Evolutionary conservation across 2,329 filamentous ascomycete genomes (phyloP).

Genomic region (Thelonectria blattea): DNA sequence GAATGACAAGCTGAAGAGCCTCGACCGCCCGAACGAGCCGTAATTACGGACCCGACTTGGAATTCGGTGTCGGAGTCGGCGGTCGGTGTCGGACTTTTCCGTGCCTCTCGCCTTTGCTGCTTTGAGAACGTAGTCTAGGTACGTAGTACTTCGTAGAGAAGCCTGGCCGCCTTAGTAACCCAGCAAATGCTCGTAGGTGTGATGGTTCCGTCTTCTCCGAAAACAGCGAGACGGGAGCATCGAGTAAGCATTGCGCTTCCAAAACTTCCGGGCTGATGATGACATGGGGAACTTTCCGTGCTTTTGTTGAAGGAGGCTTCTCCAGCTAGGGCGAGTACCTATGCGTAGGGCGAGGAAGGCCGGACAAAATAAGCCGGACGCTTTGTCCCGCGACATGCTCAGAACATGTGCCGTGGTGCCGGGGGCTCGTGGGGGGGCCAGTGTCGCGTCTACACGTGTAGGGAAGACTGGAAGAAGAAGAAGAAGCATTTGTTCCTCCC

Average conservation of each 20-base stretch:
- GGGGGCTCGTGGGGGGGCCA: constrained; percentile 7
- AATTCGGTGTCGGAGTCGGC: constrained; percentile 23
- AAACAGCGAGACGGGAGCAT: too few species aligned
- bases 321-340: background rate
- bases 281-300: background rate
- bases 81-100: constrained; percentile 24
- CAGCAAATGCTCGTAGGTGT: too few species aligned
- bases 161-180: too few species aligned
- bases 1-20: background rate
- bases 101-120: background rate
- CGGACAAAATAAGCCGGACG: constrained; percentile 20
- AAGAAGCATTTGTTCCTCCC: too few species aligned
- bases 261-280: background rate
- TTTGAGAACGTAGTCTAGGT: too few species aligned
- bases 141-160: too few species aligned
- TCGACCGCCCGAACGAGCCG: constrained; percentile 31
- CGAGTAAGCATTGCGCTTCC: background rate
- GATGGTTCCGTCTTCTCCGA: too few species aligned
- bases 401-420: background rate
- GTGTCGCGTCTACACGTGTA: constrained; percentile 15
- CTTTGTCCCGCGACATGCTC: background rate
- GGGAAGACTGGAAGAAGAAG: background rate
- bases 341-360: background rate
- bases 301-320: background rate
- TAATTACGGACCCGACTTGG: constrained; percentile 29